Base-by-base conservation (phyloP, 2,329 filamentous ascomycete genomes). In the Stemphylium vesicarium region DNA sequence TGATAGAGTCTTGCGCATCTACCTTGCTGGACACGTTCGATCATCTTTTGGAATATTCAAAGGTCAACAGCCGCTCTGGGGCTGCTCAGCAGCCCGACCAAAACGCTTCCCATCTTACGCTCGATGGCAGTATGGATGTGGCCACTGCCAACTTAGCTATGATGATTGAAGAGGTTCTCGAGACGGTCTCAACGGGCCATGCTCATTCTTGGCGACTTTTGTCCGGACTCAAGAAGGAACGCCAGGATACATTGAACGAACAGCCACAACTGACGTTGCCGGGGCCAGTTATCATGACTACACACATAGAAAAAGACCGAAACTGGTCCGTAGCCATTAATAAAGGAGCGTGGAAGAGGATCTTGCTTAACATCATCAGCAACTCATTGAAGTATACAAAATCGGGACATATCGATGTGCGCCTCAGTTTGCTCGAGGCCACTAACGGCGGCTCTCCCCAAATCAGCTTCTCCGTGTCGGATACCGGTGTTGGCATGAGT, bases 1-100 rank as follows among this genome's bases (percentile, higher is more conserved):
- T 78, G 53, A 75, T 83, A 12, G 78, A 81, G 24, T 77, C 73
- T 1, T 83, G 81, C 37, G 80, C 79, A 1, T 64, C 75, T 13
- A 83, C 81, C 3, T 62, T 83, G 12, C 58, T 83, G 15, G 80
- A 82, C 39, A 73, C 65, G 4, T 66, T 73, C 31, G 56, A 72
- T 24, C 64, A 73, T 53, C 57, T 62, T 20, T 50, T 66, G 13
- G 62, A 64, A 37, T 66, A 56, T 18, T 56, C 59, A n/a, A 64
- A 59, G n/a, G 58, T 66, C 18, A 66, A 64, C 42, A 58, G 51
- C 38, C 50, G 41, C 16, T 39, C 36, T 13, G 16, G 24, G 12
- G 33, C 26, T 37, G 18, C 18, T 15, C 33, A 39, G 41, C 48
- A 22, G n/a, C 16, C 22, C 7, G 31, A 16, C 16, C 18, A 20